A percentile compares a stretch with the other conserved stretches of the same genome.
These are phyloP conservation scores for Magnaporthiopsis rhizophila DNA, from an alignment of 2,329 filamentous ascomycete species.

Conservation along the genomic window DNA sequence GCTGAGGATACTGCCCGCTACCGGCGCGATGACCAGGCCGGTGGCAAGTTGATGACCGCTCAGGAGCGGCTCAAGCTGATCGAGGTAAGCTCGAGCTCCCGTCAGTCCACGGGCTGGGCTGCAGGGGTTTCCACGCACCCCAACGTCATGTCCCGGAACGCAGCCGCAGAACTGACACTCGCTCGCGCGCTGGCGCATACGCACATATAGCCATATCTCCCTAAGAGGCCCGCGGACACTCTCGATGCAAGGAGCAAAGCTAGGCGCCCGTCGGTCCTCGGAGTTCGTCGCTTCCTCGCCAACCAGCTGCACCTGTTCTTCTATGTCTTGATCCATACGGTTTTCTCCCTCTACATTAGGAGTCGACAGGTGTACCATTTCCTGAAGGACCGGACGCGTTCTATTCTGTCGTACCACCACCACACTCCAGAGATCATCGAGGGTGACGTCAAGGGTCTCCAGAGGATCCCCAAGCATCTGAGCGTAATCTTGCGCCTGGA, in stretches of 20 bases:
- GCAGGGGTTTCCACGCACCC: not conserved
- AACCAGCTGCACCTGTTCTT: slow-evolving; percentile 57
- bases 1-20: slow-evolving; percentile 32
- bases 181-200: not conserved
- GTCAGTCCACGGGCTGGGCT: not conserved
- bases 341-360: slow-evolving; percentile 86
- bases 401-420: slow-evolving; percentile 89
- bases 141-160: not conserved
- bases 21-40: slow-evolving; percentile 34
- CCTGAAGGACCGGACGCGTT: slow-evolving; percentile 67
- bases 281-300: slow-evolving; percentile 53
- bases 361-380: slow-evolving; percentile 72
- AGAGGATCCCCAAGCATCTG: slow-evolving; percentile 72
- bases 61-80: slow-evolving; percentile 36
- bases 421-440: slow-evolving; percentile 88
- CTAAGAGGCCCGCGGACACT: slow-evolving; percentile 6
- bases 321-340: slow-evolving; percentile 63
- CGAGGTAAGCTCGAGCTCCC: slow-evolving; percentile 25
- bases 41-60: slow-evolving; percentile 32
- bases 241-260: slow-evolving; percentile 14
- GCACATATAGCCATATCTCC: slow-evolving; percentile 4
- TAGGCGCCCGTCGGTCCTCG: slow-evolving; percentile 33
- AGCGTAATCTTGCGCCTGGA: slow-evolving; percentile 78
- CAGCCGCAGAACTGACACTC: too few relatives aligned
- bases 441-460: slow-evolving; percentile 70